Evolutionary conservation across 768 basidiomycete species (phyloP).

Genomic region (Kwoniella dejecticola): DNA sequence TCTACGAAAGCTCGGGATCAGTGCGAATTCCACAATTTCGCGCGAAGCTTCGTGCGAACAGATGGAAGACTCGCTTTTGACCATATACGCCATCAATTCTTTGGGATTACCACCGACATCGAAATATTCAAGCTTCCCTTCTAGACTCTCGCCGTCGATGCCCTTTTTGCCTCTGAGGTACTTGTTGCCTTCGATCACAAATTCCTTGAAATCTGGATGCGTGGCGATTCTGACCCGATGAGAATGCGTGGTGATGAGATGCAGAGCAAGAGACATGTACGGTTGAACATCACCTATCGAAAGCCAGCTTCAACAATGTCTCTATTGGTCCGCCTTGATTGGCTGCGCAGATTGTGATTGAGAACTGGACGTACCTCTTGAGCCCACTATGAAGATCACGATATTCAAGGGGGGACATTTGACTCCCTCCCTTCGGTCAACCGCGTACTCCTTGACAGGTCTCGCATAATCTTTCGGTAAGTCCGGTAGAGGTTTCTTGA

Average conservation of each 20-base stretch:
- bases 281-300: constrained; percentile 74
- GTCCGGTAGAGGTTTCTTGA: constrained; percentile 62
- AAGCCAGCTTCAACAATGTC: no score
- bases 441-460: constrained; percentile 61
- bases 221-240: constrained; percentile 68
- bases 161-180: constrained; percentile 36
- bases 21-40: not conserved
- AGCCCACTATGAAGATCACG: constrained; percentile 70
- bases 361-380: constrained; percentile 62
- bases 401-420: constrained; percentile 60
- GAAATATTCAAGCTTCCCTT: constrained; percentile 62
- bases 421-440: constrained; percentile 43
- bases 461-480: constrained; percentile 60
- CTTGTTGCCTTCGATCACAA: constrained; percentile 60
- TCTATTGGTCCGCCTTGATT: no score
- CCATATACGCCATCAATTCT: constrained; percentile 73
- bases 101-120: constrained; percentile 67
- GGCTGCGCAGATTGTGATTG: no score
- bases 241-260: constrained; percentile 59
- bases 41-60: no score
- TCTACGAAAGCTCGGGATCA: constrained; percentile 57
- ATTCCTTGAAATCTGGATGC: constrained; percentile 64
- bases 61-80: constrained; percentile 67
- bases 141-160: constrained; percentile 24
- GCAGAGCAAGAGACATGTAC: constrained; percentile 64